phyloP scores from a whole-genome alignment of 305 asterid genomes.

The Fraxinus dipetala region DNA sequence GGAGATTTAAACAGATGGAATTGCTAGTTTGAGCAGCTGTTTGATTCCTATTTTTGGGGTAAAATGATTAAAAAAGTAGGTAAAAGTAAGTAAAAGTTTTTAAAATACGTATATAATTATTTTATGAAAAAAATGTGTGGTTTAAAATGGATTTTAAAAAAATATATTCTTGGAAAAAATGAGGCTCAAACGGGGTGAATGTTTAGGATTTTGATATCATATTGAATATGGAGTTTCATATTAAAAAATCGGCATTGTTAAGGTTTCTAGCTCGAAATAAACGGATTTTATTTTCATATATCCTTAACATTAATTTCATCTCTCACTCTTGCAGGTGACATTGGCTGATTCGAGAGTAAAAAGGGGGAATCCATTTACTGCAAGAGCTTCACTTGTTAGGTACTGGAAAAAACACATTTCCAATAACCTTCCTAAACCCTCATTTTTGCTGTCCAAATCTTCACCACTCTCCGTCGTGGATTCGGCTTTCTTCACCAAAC shows the following conservation, averaged over 20 bases:
- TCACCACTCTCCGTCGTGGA: slow-evolving; percentile 56
- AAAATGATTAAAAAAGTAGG: too few species aligned
- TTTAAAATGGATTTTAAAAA: too few species aligned
- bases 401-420: slow-evolving; percentile 64
- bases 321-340: slow-evolving; percentile 38
- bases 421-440: slow-evolving; percentile 34
- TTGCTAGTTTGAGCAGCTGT: neutral
- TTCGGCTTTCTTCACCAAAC: slow-evolving; percentile 49
- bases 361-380: slow-evolving; percentile 59
- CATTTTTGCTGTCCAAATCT: slow-evolving; percentile 60
- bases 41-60: too few species aligned
- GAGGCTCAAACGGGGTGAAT: neutral
- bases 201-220: neutral
- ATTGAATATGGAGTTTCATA: neutral
- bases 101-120: too few species aligned
- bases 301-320: neutral
- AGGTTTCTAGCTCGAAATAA: neutral
- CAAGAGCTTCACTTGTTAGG: slow-evolving; percentile 53
- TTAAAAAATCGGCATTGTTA: neutral
- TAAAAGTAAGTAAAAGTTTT: too few species aligned
- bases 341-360: slow-evolving; percentile 28
- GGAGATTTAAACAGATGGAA: neutral
- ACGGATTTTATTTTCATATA: neutral
- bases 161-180: too few species aligned
- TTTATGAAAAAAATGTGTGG: too few species aligned